Base-by-base conservation (phyloP, 495 filamentous ascomycete genomes). In the Thozetella sp. region DNA sequence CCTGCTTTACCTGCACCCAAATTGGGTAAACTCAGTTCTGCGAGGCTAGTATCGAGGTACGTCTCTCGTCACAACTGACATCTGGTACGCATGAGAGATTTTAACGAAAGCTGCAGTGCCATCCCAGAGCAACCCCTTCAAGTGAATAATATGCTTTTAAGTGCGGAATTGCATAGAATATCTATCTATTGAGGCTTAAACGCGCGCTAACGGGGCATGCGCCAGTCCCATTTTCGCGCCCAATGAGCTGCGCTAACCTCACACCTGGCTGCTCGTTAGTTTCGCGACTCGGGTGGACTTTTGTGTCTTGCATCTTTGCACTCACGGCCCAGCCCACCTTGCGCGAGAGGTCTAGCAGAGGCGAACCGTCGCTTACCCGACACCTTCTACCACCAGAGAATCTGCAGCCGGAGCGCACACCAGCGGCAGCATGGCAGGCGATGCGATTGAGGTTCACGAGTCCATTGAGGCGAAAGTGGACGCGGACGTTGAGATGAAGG, bases 391-490 rank as follows among this genome's bases (percentile, higher is more conserved):
- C 37, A 27, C 56, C 9, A 57, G 50, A 24, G 57, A 54, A 55
- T 57, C 67, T 3, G 22, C 12, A 37, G 30, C 43, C 6, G 20
- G n/a, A 19, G 6, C 43, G 43, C n/a, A 48, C 12, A 53, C 27
- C 6, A 51, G 4, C 23, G 50, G 6, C 54, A 69, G 48, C 58
- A 66, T 70, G 60, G 56, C 68, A 24, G 58, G 59, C 52, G 71
- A 68, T 65, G 67, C 74, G 63, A 68, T 70, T 61, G 72, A 73
- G 51, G 76, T 77, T 59, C 78, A 70, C 71, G 76, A 78, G 56
- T 77, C 75, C 23, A 79, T 78, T 54, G 78, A 79, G 58, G 76
- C 77, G 37, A 81, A 77, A 60, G 63, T 61, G 37, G 57, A 59
- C 30, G 69, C 66, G n/a, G 71, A 74, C 53, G 61, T 75, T 19